Conservation (phyloP, 352 stramenopile genomes). For the Globisporangium nunn region DNA sequence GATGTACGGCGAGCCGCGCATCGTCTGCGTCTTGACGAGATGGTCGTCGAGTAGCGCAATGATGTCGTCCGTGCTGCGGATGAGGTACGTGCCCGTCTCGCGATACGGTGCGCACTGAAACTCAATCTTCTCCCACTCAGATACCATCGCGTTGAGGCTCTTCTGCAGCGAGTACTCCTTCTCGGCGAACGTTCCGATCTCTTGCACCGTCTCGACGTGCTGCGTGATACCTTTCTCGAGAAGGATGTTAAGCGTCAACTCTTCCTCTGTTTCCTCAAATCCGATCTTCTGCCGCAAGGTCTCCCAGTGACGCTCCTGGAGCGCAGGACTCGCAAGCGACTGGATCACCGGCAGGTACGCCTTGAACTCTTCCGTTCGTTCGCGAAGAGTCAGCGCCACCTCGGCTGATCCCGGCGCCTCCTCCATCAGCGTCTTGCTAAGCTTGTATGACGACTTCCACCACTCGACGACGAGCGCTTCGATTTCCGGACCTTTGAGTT, state of each 20-base stretch:
- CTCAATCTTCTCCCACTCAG: slow-evolving; percentile 91
- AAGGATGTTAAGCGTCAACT: slow-evolving; percentile 77
- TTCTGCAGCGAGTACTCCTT: slow-evolving; percentile 95
- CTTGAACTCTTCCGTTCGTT: slow-evolving; percentile 90
- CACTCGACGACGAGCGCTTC: slow-evolving; percentile 88
- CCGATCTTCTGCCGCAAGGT: slow-evolving; percentile 85
- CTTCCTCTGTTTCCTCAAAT: slow-evolving; percentile 80
- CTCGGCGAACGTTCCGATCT: slow-evolving; percentile 88
- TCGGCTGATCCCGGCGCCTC: slow-evolving; percentile 82
- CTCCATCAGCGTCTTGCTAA: slow-evolving; percentile 87
- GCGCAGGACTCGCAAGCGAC: slow-evolving; percentile 83
- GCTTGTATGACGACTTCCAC: slow-evolving; percentile 91
- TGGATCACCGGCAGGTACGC: slow-evolving; percentile 91
- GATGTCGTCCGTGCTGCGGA: slow-evolving; percentile 87
- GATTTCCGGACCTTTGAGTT: slow-evolving; percentile 86
- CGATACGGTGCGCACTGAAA: slow-evolving; percentile 92
- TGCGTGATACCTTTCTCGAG: slow-evolving; percentile 77
- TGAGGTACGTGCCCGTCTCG: slow-evolving; percentile 88
- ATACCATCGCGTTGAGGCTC: slow-evolving; percentile 89
- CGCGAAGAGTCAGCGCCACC: slow-evolving; percentile 81
- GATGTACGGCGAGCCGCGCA: slow-evolving; percentile 93
- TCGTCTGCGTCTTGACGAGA: slow-evolving; percentile 93
- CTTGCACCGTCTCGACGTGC: slow-evolving; percentile 88
- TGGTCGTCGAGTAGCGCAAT: slow-evolving; percentile 91
- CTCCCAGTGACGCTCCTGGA: slow-evolving; percentile 92